Base-by-base conservation (phyloP, 2,329 filamentous ascomycete genomes). In the Sporothrix brasiliensis region DNA sequence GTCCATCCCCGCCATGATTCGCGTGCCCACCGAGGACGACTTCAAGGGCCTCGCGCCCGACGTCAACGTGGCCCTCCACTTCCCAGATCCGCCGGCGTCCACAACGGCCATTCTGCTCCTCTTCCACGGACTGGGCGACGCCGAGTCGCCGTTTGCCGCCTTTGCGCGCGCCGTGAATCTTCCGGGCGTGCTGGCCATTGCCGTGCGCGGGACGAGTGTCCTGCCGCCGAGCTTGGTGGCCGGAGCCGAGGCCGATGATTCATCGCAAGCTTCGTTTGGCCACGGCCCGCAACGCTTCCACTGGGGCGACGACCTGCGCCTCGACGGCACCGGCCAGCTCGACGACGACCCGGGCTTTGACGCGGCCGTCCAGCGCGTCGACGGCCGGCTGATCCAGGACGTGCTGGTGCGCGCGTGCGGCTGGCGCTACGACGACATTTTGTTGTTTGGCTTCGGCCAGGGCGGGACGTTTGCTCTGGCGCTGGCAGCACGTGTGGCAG, bases 51-150 rank as follows among this genome's bases (percentile, higher is more conserved):
- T 86, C 52, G 73, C 78, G 27, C 76, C 81, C 52, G 76, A 76
- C 58, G 79, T 86, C 68, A 80, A 80, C 14, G 76, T 84, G 71
- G 79, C 82, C 67, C 77, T 86, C 60, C 81, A 85, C 74, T 85
- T 82, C 76, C 85, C 85, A 54, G 78, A 81, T 39, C 84, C 86
- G 27, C 81, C 86, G 50, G 87, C 91, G 72, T 86, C 86, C 14
- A 87, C 90, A 11, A 91, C 89, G 56, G 90, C 94, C 75, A 84
- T 96, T 74, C 87, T 97, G 73, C 81, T 97, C 77, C 86, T 97
- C 67, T 88, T 97, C 71, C 93, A 97, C 79, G 93, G 93, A 73
- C 86, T 97, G 14, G 93, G 93, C 73, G 93, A 97, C 80, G 88
- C 86, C 47, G 86, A 92, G 72, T 76, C 78, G 3, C 84, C 91